Base-by-base conservation (phyloP, 1,139 yeast species). In the Debaryomycetaceae sp. region DNA sequence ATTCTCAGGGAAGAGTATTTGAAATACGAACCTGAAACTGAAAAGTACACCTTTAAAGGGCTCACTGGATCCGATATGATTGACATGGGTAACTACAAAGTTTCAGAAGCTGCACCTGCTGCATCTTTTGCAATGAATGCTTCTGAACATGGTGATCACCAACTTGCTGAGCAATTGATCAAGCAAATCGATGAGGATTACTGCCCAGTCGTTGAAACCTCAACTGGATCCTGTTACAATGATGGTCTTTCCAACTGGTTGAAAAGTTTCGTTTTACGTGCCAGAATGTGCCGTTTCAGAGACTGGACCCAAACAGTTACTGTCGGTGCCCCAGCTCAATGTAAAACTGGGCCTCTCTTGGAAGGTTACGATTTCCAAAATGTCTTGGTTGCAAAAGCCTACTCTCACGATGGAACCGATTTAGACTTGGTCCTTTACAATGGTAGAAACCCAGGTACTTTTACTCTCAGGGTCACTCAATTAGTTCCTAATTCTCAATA, bases 1-100 rank as follows among this genome's bases (percentile, higher is more conserved):
- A 20, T 41, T 29, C 24, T 41, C 23, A 41, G 37, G 38, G 37
- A 41, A 31, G 40, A 41, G 22, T 36, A 41, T 38, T 36, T 41
- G 20, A 23, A 41, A 17, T 41, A 24, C 27, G 43, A 43, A 7
- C 33, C 44, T 7, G 42, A 41, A 11, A 29, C 40, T 17, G 43
- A 36, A 22, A 41, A 43, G 14, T 43, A 43, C 40, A 36, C 22
- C 13, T 31, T 41, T 9, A 41, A 35, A 22, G 45, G 45, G 9
- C 31, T 43, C 6, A 23, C 44, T 4, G 45, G 45, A 13, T 37
- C 45, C 31, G 45, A 43, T 35, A 27, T 41, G 34, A 36, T 43
- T 14, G 45, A 43, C 34, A 43, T 43, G 44, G 45, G 45, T 17
- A 37, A 34, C 34, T 43, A 43, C 29, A 43, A 36, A 31, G 31